phyloP scores from a whole-genome alignment of 805 yeast genomes.

The Candida taoyuanica region DNA sequence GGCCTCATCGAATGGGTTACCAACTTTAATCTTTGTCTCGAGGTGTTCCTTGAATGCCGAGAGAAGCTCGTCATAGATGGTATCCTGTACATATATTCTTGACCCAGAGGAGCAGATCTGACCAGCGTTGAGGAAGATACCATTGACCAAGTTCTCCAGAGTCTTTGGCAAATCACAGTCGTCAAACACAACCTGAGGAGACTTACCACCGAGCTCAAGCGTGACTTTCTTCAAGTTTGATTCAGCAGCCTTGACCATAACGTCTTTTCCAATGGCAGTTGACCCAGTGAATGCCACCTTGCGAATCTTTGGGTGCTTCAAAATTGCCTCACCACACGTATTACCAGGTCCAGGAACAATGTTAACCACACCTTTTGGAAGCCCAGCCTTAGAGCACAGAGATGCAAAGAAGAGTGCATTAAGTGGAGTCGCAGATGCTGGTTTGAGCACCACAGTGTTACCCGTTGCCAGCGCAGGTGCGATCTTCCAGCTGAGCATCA shows the following conservation, averaged over 20 bases:
- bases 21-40: conserved; percentile 55
- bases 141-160: conserved; percentile 48
- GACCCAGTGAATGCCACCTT: conserved; percentile 83
- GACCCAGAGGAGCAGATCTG: conserved; percentile 84
- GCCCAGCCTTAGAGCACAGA: conserved; percentile 61
- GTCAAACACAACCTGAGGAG: conserved; percentile 69
- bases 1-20: conserved; percentile 67
- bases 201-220: conserved; percentile 80
- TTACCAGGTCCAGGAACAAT: conserved; percentile 73
- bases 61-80: conserved; percentile 58
- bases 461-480: conserved; percentile 79
- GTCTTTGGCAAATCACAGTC: conserved; percentile 57
- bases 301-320: conserved; percentile 63
- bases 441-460: conserved; percentile 66
- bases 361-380: conserved; percentile 73
- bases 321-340: conserved; percentile 65
- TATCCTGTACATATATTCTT: conserved; percentile 71
- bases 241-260: conserved; percentile 65
- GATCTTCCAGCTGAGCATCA: conserved; percentile 77
- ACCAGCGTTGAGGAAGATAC: conserved; percentile 78
- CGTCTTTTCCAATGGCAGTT: conserved; percentile 67
- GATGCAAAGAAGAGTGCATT: conserved; percentile 62
- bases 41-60: conserved; percentile 53
- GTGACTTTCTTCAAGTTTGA: conserved; percentile 76
- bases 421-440: conserved; percentile 76